A percentile compares a stretch with the other conserved stretches of the same genome.
Evolutionary conservation across 371 early-diverging fungal species (phyloP).

Genomic region (Mortierella sp.): DNA sequence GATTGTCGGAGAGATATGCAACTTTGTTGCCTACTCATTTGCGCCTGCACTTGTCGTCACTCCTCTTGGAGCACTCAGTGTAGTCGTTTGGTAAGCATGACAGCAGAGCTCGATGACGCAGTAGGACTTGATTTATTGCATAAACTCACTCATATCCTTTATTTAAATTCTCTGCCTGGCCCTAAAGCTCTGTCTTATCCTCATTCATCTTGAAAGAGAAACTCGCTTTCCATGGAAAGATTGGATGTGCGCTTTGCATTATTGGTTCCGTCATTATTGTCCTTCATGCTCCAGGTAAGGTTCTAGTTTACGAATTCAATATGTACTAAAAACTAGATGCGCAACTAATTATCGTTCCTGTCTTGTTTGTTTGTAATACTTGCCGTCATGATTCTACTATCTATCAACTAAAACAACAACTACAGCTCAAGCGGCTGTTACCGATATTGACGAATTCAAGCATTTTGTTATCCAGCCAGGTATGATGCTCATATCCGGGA

Average conservation of each 20-base stretch:
- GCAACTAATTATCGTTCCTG: background rate
- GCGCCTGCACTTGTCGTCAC: conserved; percentile 96
- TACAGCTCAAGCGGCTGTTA: conserved; percentile 77
- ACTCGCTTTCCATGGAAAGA: conserved; percentile 85
- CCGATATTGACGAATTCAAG: conserved; percentile 87
- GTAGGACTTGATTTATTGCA: background rate
- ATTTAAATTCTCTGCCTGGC: too few relatives aligned
- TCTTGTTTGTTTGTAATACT: background rate
- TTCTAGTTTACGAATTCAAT: background rate
- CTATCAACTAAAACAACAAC: background rate
- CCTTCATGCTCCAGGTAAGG: conserved; percentile 85
- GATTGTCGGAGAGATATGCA: conserved; percentile 90
- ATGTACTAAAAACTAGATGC: background rate
- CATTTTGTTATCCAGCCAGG: conserved; percentile 80
- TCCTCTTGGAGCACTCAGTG: conserved; percentile 95
- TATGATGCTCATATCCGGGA: conserved; percentile 20
- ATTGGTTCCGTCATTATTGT: conserved; percentile 93
- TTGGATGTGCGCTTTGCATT: conserved; percentile 93
- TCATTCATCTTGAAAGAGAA: conserved; percentile 91
- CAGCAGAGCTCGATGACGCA: background rate
- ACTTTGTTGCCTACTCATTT: conserved; percentile 96
- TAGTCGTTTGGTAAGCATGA: conserved; percentile 71
- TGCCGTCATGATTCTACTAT: too few relatives aligned
- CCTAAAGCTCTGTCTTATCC: conserved; percentile 86
- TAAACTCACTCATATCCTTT: too few relatives aligned